Evolutionary conservation across 2,329 filamentous ascomycete species (phyloP).

Genomic region (Hypoxylon sp.): DNA sequence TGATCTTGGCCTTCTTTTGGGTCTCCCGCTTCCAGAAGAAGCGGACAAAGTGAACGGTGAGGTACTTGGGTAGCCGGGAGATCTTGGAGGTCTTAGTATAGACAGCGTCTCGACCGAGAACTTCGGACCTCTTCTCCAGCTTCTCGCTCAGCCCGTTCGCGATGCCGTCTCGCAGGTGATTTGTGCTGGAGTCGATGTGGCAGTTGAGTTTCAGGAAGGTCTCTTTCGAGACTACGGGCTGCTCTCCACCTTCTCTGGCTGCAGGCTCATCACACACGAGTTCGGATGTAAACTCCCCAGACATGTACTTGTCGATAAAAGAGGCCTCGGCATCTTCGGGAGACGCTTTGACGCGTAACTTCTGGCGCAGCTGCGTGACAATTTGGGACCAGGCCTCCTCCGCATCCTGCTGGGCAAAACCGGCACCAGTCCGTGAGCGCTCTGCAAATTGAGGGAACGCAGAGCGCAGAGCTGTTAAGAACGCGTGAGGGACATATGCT

Average conservation of each 20-base stretch:
- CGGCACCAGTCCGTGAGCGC: conserved; percentile 81
- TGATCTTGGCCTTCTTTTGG: conserved; percentile 99
- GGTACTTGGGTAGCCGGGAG: conserved; percentile 89
- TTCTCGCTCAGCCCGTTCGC: conserved; percentile 84
- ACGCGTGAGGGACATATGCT: conserved; percentile 84
- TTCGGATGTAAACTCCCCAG: conserved; percentile 81
- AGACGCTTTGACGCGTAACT: conserved; percentile 74
- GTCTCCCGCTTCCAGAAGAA: conserved; percentile 98
- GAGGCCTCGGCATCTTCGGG: conserved; percentile 67
- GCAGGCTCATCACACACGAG: conserved; percentile 87
- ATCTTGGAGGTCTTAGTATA: conserved; percentile 96
- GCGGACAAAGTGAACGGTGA: conserved; percentile 96
- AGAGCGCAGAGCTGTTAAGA: conserved; percentile 82
- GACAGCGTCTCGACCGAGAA: conserved; percentile 79
- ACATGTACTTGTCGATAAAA: conserved; percentile 92
- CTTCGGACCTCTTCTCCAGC: conserved; percentile 88
- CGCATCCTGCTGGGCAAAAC: conserved; percentile 97
- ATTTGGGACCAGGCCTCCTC: conserved; percentile 99
- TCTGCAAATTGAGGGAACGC: conserved; percentile 95
- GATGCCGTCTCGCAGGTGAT: conserved; percentile 92
- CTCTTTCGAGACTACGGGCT: conserved; percentile 75
- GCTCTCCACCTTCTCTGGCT: conserved; percentile 80
- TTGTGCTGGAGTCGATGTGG: conserved; percentile 88
- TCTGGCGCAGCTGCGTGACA: conserved; percentile 82
- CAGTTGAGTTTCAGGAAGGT: conserved; percentile 94